These are phyloP conservation scores for Capronia americana DNA, from an alignment of 2,329 filamentous ascomycete species.

Conservation along the genomic window DNA sequence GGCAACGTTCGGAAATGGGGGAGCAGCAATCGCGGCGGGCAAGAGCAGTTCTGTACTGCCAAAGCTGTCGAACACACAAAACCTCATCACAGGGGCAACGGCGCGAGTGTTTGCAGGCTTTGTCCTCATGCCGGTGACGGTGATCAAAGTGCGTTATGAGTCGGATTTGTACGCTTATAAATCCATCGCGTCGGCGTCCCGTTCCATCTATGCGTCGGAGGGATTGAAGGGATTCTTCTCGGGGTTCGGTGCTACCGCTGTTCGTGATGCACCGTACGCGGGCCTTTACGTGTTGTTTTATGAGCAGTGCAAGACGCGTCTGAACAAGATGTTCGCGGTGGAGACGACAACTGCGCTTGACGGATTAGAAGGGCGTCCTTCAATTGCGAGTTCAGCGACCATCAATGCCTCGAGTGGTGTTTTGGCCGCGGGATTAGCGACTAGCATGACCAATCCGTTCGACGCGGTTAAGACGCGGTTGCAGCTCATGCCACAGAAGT, in stretches of 20 bases:
- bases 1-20: constrained; percentile 39
- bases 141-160: constrained; percentile 96
- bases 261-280: constrained; percentile 94
- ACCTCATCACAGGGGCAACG: constrained; percentile 81
- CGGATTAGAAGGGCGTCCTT: constrained; percentile 13
- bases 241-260: constrained; percentile 90
- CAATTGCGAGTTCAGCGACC: constrained; percentile 58
- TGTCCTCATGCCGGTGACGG: constrained; percentile 91
- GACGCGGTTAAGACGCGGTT: constrained; percentile 95
- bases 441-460: constrained; percentile 91
- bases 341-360: background rate
- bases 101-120: constrained; percentile 88
- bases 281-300: constrained; percentile 95
- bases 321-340: constrained; percentile 50
- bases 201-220: constrained; percentile 74
- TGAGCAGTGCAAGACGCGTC: constrained; percentile 75
- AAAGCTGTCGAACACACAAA: constrained; percentile 81
- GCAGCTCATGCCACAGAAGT: constrained; percentile 83
- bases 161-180: constrained; percentile 83
- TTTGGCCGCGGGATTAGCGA: constrained; percentile 80
- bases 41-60: constrained; percentile 69
- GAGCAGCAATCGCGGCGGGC: constrained; percentile 1
- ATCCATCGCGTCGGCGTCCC: constrained; percentile 73
- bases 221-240: constrained; percentile 87
- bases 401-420: constrained; percentile 89